Percentiles rank a stretch among this genome's conserved stretches.
phyloP scores from a whole-genome alignment of 2,329 filamentous ascomycete species.

The Bipolaris oryzae region DNA sequence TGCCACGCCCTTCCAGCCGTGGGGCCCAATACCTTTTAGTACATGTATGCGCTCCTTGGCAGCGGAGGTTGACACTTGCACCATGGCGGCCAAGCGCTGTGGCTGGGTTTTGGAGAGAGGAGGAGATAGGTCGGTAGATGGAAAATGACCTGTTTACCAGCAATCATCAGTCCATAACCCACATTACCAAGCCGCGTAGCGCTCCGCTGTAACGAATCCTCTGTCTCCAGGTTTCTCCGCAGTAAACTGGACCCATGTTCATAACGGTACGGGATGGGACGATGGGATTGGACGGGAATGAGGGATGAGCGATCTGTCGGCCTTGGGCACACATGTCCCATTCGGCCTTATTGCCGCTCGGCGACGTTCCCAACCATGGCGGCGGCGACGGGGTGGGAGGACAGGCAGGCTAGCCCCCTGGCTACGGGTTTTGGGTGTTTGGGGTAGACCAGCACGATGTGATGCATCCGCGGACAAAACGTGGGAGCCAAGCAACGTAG shows the following conservation, averaged over 20 bases:
- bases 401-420: neutral
- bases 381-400: neutral
- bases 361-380: neutral
- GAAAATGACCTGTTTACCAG: neutral
- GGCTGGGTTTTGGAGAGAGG: neutral
- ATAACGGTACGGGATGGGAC: neutral
- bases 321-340: neutral
- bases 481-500: neutral
- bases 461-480: neutral
- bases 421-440: neutral
- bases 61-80: too few relatives aligned
- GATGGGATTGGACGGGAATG: neutral
- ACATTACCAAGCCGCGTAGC: conserved; percentile 1
- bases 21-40: too few relatives aligned
- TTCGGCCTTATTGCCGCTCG: neutral
- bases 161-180: neutral
- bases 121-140: neutral
- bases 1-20: too few relatives aligned
- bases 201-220: neutral
- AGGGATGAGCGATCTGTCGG: neutral
- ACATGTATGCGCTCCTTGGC: neutral
- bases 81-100: neutral
- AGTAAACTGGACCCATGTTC: neutral
- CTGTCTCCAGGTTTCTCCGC: conserved; percentile 1
- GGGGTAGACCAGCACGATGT: neutral